Base-by-base conservation (phyloP, 345 rosid species). In the Hirschfeldia incana region DNA sequence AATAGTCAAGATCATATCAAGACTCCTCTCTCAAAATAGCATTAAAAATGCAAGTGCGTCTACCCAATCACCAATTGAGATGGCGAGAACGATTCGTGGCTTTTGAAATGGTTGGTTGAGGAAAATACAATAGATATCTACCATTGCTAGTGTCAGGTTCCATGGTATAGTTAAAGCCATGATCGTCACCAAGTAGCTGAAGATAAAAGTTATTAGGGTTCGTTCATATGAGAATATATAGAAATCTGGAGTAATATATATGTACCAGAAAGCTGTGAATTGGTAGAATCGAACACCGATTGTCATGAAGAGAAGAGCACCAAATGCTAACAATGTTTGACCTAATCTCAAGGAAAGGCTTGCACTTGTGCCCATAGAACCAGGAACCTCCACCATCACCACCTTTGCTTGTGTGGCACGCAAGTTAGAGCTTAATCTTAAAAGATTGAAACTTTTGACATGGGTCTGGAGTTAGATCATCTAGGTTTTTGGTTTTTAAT, bases 131-230 rank as follows among this genome's bases (percentile, higher is more conserved):
- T 90, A 92, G 49, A 88, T 93, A 83, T 94, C 98, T 34, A 92
- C 88, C 81, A 94, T 76, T 53, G 91, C 97, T 79, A 94, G 73
- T 37, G 94, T 87, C 76, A 88, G 73, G 78, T 94, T 90, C 97
- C 98, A 94, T 28, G 98, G 98, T 74, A 94, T 89, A 4, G 88
- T 85, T 83, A 92, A 84, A 55, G 96, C 94, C 97, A 94, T 94
- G 83, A 89, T 84, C 26, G 90, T 88, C 34, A 88, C 98, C 87
- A 92, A 81, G 85, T 80, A 94, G 88, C 98, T 94, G 89, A 69
- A 81, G 7, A 49, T 32, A 61, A 36, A 44, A 69, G 65, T 8
- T 51, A 66, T 44, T 72, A 37, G 44, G 44, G 49, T 30, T 77
- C 16, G 37, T 30, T 72, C 27, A 62, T 64, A 68, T 34, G 64